A percentile compares a stretch with the other conserved stretches of the same genome.
Conservation (phyloP, 345 rosid genomes). For the Citrus medica region DNA sequence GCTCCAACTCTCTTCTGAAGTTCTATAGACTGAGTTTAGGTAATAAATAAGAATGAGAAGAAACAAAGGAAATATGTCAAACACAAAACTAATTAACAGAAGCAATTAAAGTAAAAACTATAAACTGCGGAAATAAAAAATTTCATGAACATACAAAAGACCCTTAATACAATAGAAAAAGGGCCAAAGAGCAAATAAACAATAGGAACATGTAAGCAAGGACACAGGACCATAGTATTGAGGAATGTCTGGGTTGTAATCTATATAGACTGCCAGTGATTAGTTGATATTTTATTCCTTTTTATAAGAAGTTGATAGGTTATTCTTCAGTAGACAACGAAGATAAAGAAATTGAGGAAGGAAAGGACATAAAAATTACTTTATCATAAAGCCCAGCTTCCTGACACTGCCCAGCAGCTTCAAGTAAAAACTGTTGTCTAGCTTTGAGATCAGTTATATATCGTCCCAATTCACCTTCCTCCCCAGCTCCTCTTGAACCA, state of each 20-base stretch:
- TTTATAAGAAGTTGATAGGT: neutral
- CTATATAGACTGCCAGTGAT: neutral
- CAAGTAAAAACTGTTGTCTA: conserved; percentile 82
- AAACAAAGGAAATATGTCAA: conserved; percentile 11
- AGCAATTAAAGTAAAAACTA: neutral
- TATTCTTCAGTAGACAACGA: neutral
- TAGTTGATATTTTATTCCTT: neutral
- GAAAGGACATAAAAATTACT: conserved; percentile 40
- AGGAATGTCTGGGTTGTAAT: neutral
- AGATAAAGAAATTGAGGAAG: neutral
- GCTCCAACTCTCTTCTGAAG: conserved; percentile 93
- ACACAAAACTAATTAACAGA: neutral
- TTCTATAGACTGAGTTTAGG: conserved; percentile 60
- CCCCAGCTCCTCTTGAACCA: conserved; percentile 85
- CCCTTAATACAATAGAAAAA: neutral
- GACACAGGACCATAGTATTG: neutral
- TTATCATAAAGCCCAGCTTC: conserved; percentile 92
- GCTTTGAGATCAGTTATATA: conserved; percentile 57
- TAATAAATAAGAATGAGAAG: neutral
- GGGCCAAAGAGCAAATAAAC: neutral
- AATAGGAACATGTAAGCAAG: neutral
- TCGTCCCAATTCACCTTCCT: conserved; percentile 85
- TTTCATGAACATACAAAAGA: neutral
- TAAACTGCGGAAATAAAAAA: neutral
- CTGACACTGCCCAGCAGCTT: conserved; percentile 83